A percentile compares a stretch with the other conserved stretches of the same genome.
Conservation (phyloP, 805 yeast species). For the Cephaloascus albidus region DNA sequence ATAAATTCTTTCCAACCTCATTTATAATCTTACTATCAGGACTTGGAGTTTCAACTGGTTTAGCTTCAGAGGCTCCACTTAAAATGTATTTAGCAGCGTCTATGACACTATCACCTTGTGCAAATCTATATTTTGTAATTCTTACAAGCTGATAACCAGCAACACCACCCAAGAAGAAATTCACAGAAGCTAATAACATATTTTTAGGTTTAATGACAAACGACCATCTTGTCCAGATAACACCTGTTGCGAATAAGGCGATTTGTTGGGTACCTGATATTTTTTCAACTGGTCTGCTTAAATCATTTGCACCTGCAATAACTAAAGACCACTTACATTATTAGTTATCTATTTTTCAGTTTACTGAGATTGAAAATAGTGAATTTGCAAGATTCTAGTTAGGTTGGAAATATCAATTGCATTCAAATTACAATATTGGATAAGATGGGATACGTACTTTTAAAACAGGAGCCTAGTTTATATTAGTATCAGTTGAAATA, state of each 20-base stretch:
- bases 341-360: constrained; percentile 34
- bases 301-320: constrained; percentile 82
- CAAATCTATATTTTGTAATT: constrained; percentile 55
- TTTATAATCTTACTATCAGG: too few species aligned
- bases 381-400: not conserved
- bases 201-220: constrained; percentile 87
- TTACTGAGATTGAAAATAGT: too few species aligned
- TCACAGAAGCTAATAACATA: constrained; percentile 80
- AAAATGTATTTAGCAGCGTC: constrained; percentile 52
- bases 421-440: constrained; percentile 9
- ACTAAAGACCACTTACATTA: constrained; percentile 94
- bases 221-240: constrained; percentile 98
- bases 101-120: constrained; percentile 51
- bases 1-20: too few species aligned
- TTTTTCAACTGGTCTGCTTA: constrained; percentile 85
- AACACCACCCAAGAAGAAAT: constrained; percentile 85
- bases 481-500: constrained; percentile 1
- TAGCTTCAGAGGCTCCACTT: too few species aligned
- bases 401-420: too few species aligned
- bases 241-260: constrained; percentile 85
- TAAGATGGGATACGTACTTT: constrained; percentile 21
- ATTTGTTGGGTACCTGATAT: constrained; percentile 83
- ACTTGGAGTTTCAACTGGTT: too few species aligned
- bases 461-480: constrained; percentile 45
- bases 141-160: constrained; percentile 80